Evolutionary conservation across 2,329 filamentous ascomycete species (phyloP).

Genomic region (Lecanosticta acicola): DNA sequence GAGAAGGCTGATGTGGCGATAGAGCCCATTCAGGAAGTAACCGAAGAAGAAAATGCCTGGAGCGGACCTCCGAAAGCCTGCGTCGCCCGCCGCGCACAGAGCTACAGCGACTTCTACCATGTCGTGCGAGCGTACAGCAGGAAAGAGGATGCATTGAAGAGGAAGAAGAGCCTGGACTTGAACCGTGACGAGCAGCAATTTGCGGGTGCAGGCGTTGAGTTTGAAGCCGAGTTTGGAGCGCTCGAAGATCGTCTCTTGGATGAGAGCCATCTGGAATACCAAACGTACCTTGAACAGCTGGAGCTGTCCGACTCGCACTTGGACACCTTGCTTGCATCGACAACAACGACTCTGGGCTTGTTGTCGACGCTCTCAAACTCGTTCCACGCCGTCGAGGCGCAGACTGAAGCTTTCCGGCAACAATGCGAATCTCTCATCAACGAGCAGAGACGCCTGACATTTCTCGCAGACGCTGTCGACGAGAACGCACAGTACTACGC

Average conservation of each 20-base stretch:
- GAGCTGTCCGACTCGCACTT: conserved; percentile 76
- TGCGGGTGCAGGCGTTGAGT: conserved; percentile 44
- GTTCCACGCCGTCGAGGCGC: conserved; percentile 79
- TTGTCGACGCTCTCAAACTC: conserved; percentile 75
- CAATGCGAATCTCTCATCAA: conserved; percentile 83
- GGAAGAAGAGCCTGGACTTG: conserved; percentile 32
- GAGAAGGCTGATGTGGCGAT: conserved; percentile 50
- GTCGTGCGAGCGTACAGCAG: conserved; percentile 54
- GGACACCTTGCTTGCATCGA: conserved; percentile 69
- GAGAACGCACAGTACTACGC: conserved; percentile 92
- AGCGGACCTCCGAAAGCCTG: conserved; percentile 60
- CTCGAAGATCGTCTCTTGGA: conserved; percentile 66
- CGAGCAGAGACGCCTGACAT: conserved; percentile 73
- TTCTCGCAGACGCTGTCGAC: conserved; percentile 75
- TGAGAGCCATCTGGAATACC: conserved; percentile 78
- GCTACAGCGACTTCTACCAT: conserved; percentile 72
- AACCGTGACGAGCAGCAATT: conserved; percentile 25
- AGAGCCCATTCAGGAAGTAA: conserved; percentile 49
- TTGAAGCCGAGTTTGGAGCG: conserved; percentile 53
- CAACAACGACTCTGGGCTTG: conserved; percentile 67
- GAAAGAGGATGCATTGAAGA: conserved; percentile 45
- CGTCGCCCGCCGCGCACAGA: conserved; percentile 61
- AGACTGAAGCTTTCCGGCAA: conserved; percentile 87
- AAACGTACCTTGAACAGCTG: conserved; percentile 79
- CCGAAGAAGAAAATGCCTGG: conserved; percentile 50